Evolutionary conservation across 371 early-diverging fungal genomes (phyloP).

Genomic region (Funneliformis caledonium): DNA sequence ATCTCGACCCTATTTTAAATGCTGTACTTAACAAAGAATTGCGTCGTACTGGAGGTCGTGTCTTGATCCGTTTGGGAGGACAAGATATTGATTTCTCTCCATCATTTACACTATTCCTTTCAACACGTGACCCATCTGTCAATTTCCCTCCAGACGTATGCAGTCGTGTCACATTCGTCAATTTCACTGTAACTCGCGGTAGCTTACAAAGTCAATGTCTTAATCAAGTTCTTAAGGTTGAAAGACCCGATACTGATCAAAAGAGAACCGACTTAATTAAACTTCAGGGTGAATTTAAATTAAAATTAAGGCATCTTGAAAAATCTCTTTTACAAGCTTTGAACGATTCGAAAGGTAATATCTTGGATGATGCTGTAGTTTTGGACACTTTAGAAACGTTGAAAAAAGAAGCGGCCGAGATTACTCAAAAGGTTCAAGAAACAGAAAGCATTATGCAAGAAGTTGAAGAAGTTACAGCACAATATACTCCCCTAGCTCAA

Average conservation of each 20-base stretch:
- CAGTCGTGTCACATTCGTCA: constrained; percentile 97
- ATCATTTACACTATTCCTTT: constrained; percentile 91
- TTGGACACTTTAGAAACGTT: constrained; percentile 92
- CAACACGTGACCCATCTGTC: constrained; percentile 93
- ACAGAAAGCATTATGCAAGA: constrained; percentile 95
- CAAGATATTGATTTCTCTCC: constrained; percentile 99
- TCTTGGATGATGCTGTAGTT: constrained; percentile 95
- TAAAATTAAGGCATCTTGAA: constrained; percentile 92
- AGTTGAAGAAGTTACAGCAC: constrained; percentile 88
- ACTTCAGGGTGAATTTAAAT: constrained; percentile 95
- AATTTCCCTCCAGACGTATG: constrained; percentile 95
- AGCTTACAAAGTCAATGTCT: constrained; percentile 97
- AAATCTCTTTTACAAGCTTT: constrained; percentile 91
- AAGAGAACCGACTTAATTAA: constrained; percentile 92
- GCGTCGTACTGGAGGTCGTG: constrained; percentile 96
- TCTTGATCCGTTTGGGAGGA: constrained; percentile 91
- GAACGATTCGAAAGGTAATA: constrained; percentile 94
- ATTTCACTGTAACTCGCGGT: constrained; percentile 96
- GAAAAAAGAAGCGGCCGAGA: constrained; percentile 95
- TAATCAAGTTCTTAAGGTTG: constrained; percentile 91
- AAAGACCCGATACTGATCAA: constrained; percentile 94
- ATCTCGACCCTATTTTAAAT: constrained; percentile 96
- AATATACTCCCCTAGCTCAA: constrained; percentile 91
- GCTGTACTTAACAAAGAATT: constrained; percentile 97
- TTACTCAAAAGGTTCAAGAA: constrained; percentile 90